Evolutionary conservation across 2,329 filamentous ascomycete species (phyloP).

Genomic region (Nothophaeocryptopus gaeumannii): DNA sequence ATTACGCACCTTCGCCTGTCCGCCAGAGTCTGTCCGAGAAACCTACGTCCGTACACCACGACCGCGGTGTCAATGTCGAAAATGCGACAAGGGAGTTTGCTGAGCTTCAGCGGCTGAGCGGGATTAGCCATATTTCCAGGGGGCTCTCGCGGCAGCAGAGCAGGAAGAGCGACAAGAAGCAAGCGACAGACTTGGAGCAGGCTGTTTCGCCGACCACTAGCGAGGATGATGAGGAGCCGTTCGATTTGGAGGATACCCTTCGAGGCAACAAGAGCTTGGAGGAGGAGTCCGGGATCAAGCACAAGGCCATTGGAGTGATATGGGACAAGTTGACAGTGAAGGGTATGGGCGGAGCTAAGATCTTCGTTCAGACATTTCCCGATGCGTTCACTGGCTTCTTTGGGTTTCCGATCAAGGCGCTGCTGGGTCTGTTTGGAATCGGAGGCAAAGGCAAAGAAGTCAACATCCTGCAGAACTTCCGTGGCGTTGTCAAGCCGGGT

Average conservation of each 20-base stretch:
- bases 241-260: constrained; percentile 73
- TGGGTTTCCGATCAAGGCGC: constrained; percentile 65
- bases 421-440: constrained; percentile 60
- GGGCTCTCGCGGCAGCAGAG: constrained; percentile 46
- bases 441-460: constrained; percentile 68
- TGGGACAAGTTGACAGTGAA: constrained; percentile 64
- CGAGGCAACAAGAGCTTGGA: constrained; percentile 70
- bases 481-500: constrained; percentile 65
- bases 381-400: constrained; percentile 66
- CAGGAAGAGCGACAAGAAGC: constrained; percentile 37
- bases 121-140: constrained; percentile 38
- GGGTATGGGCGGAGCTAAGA: constrained; percentile 59
- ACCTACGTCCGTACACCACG: neutral
- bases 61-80: constrained; percentile 59
- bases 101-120: constrained; percentile 54
- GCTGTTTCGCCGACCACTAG: constrained; percentile 43
- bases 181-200: constrained; percentile 59
- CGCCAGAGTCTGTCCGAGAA: constrained; percentile 1
- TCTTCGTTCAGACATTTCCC: constrained; percentile 58
- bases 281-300: constrained; percentile 73
- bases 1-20: constrained; percentile 7
- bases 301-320: constrained; percentile 64
- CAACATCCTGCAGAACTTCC: constrained; percentile 71
- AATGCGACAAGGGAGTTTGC: constrained; percentile 69
- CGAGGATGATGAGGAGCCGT: constrained; percentile 55